phyloP scores from a whole-genome alignment of 1,139 yeast species.

The Yamadazyma taylorii region DNA sequence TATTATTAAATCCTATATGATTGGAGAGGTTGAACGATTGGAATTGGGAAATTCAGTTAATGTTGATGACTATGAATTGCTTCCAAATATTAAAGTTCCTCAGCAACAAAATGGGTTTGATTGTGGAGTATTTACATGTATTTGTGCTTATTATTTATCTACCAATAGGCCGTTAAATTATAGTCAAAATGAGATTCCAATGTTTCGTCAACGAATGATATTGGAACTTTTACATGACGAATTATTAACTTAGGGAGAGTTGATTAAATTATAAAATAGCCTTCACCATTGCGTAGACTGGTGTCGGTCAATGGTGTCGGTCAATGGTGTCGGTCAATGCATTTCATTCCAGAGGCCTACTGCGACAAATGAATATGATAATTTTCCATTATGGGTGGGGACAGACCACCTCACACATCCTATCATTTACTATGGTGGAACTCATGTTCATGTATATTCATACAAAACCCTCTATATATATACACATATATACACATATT shows the following conservation, averaged over 20 bases:
- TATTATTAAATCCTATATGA: conserved; percentile 58
- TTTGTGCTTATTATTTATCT: conserved; percentile 66
- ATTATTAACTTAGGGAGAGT: conserved; percentile 7
- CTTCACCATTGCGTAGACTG: too few relatives aligned
- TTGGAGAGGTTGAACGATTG: conserved; percentile 51
- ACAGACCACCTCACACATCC: too few relatives aligned
- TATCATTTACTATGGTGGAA: too few relatives aligned
- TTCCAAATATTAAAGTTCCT: conserved; percentile 56
- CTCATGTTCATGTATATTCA: too few relatives aligned
- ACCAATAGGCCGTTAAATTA: conserved; percentile 49
- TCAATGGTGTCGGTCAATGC: too few relatives aligned
- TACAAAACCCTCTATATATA: too few relatives aligned
- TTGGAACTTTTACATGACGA: conserved; percentile 36
- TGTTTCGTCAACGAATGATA: conserved; percentile 72
- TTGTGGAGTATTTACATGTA: conserved; percentile 93
- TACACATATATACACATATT: too few relatives aligned
- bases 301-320: too few relatives aligned
- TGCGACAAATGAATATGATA: too few relatives aligned
- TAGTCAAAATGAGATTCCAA: conserved; percentile 68
- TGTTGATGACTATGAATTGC: conserved; percentile 30
- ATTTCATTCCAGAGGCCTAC: too few relatives aligned
- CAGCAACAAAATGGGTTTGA: conserved; percentile 89
- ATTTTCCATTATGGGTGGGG: too few relatives aligned
- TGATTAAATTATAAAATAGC: too few relatives aligned
- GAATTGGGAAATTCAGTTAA: conserved; percentile 39